Conservation (phyloP, 306 rosid species). For the Coriaria nepalensis region DNA sequence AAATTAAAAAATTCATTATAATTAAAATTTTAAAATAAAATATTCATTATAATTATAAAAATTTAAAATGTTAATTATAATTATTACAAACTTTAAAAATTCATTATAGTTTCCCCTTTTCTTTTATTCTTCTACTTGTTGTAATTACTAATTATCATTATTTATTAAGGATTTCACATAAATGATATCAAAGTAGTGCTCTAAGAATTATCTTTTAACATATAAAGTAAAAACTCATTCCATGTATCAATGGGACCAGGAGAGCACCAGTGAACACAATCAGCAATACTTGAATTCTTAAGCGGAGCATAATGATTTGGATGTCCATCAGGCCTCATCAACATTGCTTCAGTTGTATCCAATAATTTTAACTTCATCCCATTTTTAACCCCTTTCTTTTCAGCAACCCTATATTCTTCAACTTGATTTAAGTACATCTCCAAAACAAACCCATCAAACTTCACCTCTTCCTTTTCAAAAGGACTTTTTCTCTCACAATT, state of each 20-base stretch:
- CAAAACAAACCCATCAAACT: slow-evolving; percentile 17
- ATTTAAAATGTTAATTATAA: no score
- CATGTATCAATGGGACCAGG: slow-evolving; percentile 84
- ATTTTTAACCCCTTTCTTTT: slow-evolving; percentile 24
- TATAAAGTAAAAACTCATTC: slow-evolving; percentile 65
- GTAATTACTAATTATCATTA: no score
- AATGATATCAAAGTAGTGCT: no score
- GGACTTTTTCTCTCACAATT: slow-evolving; percentile 61
- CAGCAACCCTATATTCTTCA: slow-evolving; percentile 44
- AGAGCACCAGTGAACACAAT: slow-evolving; percentile 91
- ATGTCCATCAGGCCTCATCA: slow-evolving; percentile 84
- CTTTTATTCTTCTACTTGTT: no score
- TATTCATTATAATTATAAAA: no score
- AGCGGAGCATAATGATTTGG: slow-evolving; percentile 47
- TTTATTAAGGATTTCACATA: no score
- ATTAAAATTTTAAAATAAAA: no score
- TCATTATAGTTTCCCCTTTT: no score
- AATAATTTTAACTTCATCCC: slow-evolving; percentile 43
- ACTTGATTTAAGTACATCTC: slow-evolving; percentile 39
- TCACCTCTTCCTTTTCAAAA: slow-evolving; percentile 30
- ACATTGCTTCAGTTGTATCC: slow-evolving; percentile 59
- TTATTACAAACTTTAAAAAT: no score
- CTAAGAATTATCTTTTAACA: no score
- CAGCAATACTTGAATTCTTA: slow-evolving; percentile 30
- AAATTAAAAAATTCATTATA: no score